Base-by-base conservation (phyloP, 768 basidiomycete species). In the Crepidotus variabilis region DNA sequence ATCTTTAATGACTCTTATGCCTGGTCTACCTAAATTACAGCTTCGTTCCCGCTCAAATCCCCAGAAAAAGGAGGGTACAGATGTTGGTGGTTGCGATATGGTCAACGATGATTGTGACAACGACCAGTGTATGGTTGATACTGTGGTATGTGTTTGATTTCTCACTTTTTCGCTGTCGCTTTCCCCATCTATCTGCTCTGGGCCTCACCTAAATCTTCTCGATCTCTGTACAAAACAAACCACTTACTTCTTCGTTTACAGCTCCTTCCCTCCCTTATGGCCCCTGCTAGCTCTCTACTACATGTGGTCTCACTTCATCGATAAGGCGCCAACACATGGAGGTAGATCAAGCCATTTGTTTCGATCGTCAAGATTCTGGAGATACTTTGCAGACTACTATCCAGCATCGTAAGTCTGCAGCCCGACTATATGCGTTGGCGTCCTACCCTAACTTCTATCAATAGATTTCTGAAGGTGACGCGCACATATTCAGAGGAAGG, bases 261-360 rank as follows among this genome's bases (percentile, higher is more conserved):
- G 96, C 64, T 94, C 96, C 2, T 80, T 92, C 58, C 96, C 95
- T 0, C 80, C 85, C 1, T 72, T 94, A 39, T 99, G 97, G 97
- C 92, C 94, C 0, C 65, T 94, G 32, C 69, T 98, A 35, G 76
- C 82, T 10, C 68, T 83, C 24, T 99, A 99, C 71, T 66, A 86
- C 59, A 65, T 89, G 24, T 99, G 94, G 94, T 77, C 87, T 13
- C 68, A 73, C 14, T 87, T 78, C 69, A 76, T 92, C 56, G 97
- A 98, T 70, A 74, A 76, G 14, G 86, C 87, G 49, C 91, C 93
- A 0, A 87, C 89, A 58, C 66, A 77, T 49, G 80, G 97, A 54
- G 83, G 92, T 56, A 68, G 93, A 33, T 77, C 86, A 28, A 88
- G 82, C 60, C 76, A 76, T 21, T 94, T 89, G 91, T 82, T 92